Base-by-base conservation (phyloP, 208 protist species). In the Leishmania tropica region DNA sequence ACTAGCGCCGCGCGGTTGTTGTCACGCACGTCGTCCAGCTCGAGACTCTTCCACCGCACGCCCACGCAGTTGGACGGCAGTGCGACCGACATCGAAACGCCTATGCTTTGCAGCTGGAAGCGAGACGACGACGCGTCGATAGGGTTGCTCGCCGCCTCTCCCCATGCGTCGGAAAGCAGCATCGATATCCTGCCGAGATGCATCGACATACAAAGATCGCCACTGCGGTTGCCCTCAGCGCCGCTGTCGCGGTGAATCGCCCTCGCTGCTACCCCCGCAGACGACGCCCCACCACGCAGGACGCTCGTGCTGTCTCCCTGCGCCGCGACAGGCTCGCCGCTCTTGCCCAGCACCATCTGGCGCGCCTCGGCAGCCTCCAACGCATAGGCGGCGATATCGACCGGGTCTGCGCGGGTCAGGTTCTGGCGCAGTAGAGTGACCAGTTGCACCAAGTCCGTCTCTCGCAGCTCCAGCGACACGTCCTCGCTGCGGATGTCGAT, bases 361-460 rank as follows among this genome's bases (percentile, higher is more conserved):
- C 58, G 79, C 78, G 51, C 64, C 56, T 35, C 11, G 31, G 81
- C 19, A 19, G 68, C 13, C 67, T 73, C 80, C 53, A 68, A 45
- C 21, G 80, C 71, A 79, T 83, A 85, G 31, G 21, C 47, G 21
- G 79, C 78, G 53, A 88, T 79, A n/a, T 75, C 84, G 0, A 58
- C 58, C n/a, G 58, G 48, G 42, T 86, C 83, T 19, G 82, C 81
- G 21, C 89, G 89, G 51, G 88, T 90, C 37, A 96, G 37, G 76
- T 96, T 96, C 53, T 93, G 89, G 35, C 88, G 87, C 58, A 94
- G 78, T 48, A 96, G 76, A 2, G 84, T 84, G 64, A 87, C 89
- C 4, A 96, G 76, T 56, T 93, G 88, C 19, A 95, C 89, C 60
- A 96, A 75, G 58, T 95, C 87, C 3, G 65, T 48, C 76, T 88